Conservation (phyloP, 2,329 filamentous ascomycete species). For the Penicillium sp. region DNA sequence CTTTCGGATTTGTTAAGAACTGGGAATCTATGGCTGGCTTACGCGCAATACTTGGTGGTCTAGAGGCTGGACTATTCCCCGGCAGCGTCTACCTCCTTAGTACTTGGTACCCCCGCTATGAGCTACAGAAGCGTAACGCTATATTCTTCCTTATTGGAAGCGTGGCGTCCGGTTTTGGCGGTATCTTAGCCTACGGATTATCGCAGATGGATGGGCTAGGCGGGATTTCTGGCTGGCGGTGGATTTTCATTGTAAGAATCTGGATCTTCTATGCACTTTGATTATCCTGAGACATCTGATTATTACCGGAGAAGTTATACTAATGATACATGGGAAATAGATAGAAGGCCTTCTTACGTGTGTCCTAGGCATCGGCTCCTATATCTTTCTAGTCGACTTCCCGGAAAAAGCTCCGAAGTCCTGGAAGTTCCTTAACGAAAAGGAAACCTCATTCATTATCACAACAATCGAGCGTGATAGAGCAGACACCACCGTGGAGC, state of each 20-base stretch:
- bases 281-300: too few relatives aligned
- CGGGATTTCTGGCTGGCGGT: too few relatives aligned
- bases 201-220: too few relatives aligned
- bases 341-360: not conserved
- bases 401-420: conserved; percentile 9
- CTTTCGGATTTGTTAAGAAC: not conserved
- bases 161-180: too few relatives aligned
- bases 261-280: too few relatives aligned
- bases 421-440: conserved; percentile 6
- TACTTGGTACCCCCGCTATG: too few relatives aligned
- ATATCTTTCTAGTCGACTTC: conserved; percentile 54
- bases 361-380: conserved; percentile 58
- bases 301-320: not conserved
- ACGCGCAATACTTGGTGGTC: conserved; percentile 8
- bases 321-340: not conserved
- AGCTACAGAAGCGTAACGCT: too few relatives aligned
- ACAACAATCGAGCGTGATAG: conserved; percentile 14
- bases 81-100: too few relatives aligned
- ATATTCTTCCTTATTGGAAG: too few relatives aligned
- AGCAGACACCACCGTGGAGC: conserved; percentile 10
- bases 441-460: conserved; percentile 5
- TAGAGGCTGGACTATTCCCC: too few relatives aligned
- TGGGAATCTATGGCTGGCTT: not conserved
- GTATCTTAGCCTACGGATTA: too few relatives aligned
- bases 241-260: not conserved